phyloP scores from a whole-genome alignment of 257 asterid genomes.

The Solanum okadae region DNA sequence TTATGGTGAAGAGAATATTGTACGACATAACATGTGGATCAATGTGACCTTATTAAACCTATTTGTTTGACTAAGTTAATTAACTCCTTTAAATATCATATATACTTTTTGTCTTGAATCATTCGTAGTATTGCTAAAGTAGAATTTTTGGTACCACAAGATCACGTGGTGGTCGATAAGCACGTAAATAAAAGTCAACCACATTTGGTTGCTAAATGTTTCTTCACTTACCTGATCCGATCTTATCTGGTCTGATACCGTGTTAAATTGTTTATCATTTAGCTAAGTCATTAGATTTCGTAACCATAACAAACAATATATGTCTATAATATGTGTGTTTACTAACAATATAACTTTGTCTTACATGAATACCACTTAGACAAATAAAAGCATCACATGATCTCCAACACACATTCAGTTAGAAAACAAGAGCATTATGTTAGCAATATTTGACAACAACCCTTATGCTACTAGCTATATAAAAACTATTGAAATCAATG shows the following conservation, averaged over 20 bases:
- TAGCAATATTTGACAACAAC: not conserved
- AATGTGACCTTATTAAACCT: conserved; percentile 6
- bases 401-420: not conserved
- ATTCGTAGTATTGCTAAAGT: not conserved
- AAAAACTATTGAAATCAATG: not conserved
- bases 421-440: not conserved
- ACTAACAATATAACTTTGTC: not conserved
- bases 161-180: not conserved
- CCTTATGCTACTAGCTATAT: not conserved
- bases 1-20: not conserved
- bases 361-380: not conserved
- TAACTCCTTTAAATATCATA: not conserved
- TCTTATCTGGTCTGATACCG: not conserved
- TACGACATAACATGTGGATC: conserved; percentile 5
- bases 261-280: not conserved
- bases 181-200: not conserved
- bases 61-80: not conserved
- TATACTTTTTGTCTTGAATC: not conserved
- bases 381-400: not conserved
- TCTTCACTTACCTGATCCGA: not conserved
- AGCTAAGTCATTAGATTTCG: not conserved
- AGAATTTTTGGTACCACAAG: not conserved
- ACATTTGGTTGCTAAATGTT: not conserved
- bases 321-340: not conserved
- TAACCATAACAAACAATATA: not conserved